Percentiles rank a stretch among this genome's conserved stretches.
phyloP scores from a whole-genome alignment of 129 eudicot genomes.

The Lactuca saligna region DNA sequence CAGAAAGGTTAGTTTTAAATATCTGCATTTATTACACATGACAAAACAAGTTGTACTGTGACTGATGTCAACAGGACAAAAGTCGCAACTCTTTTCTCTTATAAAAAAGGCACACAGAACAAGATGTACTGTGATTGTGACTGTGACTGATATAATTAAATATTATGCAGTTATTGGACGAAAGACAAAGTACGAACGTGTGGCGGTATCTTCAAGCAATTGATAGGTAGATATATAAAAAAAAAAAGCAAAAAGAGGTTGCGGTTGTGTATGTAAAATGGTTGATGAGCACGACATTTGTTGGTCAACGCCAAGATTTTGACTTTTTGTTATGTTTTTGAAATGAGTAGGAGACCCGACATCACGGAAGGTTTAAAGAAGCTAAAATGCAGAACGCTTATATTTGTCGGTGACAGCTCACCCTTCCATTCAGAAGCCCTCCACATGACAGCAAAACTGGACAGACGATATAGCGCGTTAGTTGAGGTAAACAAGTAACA shows the following conservation, averaged over 20 bases:
- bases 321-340: background rate
- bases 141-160: background rate
- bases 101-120: background rate
- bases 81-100: too few species aligned
- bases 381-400: constrained; percentile 82
- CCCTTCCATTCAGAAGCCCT: constrained; percentile 88
- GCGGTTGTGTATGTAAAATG: background rate
- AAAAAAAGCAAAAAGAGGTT: background rate
- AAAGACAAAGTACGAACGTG: constrained; percentile 83
- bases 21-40: background rate
- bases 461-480: constrained; percentile 80
- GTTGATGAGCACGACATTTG: background rate
- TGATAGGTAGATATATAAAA: constrained; percentile 42
- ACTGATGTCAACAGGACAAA: too few species aligned
- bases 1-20: constrained; percentile 63
- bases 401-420: constrained; percentile 84
- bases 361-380: constrained; percentile 73
- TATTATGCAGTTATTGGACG: constrained; percentile 68
- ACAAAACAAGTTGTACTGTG: too few species aligned
- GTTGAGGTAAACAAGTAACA: constrained; percentile 79
- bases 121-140: too few species aligned
- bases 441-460: constrained; percentile 81
- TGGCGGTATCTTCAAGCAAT: constrained; percentile 94
- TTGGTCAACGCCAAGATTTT: background rate
- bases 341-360: constrained; percentile 71